Evolutionary conservation across 495 filamentous ascomycete genomes (phyloP).

Genomic region (Mycothermus thermophilus): DNA sequence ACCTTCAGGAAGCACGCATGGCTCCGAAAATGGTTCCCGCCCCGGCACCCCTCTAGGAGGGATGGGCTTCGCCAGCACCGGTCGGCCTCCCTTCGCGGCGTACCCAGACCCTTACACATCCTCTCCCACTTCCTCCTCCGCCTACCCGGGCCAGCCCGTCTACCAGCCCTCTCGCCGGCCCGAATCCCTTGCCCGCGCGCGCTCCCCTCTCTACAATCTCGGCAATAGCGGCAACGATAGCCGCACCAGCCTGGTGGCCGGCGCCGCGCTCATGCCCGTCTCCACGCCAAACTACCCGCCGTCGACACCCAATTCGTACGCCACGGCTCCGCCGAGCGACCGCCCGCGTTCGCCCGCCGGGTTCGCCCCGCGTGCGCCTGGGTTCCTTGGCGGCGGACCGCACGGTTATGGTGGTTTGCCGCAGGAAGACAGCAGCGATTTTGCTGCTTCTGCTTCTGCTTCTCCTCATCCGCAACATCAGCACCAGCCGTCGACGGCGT

Average conservation of each 20-base stretch:
- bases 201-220: constrained; percentile 26
- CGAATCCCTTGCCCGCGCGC: constrained; percentile 12
- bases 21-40: constrained; percentile 21
- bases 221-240: constrained; percentile 38
- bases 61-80: constrained; percentile 18
- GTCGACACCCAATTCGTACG: constrained; percentile 7
- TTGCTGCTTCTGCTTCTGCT: too few relatives aligned
- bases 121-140: constrained; percentile 1
- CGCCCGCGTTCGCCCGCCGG: not conserved
- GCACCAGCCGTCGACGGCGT: constrained; percentile 21
- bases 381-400: constrained; percentile 38
- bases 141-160: constrained; percentile 5
- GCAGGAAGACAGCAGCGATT: constrained; percentile 27
- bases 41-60: constrained; percentile 29
- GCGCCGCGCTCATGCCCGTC: constrained; percentile 28
- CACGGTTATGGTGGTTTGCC: constrained; percentile 39
- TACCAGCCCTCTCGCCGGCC: constrained; percentile 6
- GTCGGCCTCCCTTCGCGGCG: constrained; percentile 10
- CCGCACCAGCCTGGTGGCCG: constrained; percentile 27
- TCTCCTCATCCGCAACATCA: too few relatives aligned
- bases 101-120: constrained; percentile 11
- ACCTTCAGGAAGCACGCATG: constrained; percentile 44
- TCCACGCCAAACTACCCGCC: constrained; percentile 17
- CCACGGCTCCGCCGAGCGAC: constrained; percentile 1
- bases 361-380: constrained; percentile 7